These are phyloP conservation scores for Talaromyces sp. DNA, from an alignment of 2,329 filamentous ascomycete species.

Conservation along the genomic window DNA sequence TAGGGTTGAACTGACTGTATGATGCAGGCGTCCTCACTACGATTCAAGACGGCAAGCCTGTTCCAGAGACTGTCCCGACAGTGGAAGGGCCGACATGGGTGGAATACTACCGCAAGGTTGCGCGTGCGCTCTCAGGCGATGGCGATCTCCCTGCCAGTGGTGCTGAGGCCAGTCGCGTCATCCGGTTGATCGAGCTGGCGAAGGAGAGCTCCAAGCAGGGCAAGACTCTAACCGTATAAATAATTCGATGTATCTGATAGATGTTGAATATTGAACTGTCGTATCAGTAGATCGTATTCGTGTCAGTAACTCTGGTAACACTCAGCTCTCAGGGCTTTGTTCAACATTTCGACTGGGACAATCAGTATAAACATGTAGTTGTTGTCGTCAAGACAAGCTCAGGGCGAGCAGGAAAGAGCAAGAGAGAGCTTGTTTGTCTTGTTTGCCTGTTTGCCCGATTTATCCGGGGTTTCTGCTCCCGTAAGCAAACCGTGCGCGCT, in stretches of 20 bases:
- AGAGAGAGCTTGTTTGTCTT: background rate
- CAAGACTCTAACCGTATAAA: conserved; percentile 39
- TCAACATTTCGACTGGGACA: no score
- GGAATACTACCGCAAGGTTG: conserved; percentile 58
- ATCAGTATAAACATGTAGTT: no score
- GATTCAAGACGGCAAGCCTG: conserved; percentile 49
- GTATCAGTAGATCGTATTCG: no score
- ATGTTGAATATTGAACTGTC: background rate
- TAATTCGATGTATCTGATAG: background rate
- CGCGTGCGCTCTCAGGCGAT: conserved; percentile 49
- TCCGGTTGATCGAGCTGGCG: conserved; percentile 53
- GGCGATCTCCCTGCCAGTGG: conserved; percentile 51
- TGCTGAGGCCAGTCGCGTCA: conserved; percentile 49
- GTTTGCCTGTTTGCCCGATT: background rate
- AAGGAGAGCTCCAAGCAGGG: conserved; percentile 49
- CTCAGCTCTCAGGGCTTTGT: no score
- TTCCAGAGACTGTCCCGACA: conserved; percentile 50
- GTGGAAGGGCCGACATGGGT: conserved; percentile 61
- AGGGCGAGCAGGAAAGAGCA: background rate
- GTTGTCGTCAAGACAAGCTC: no score
- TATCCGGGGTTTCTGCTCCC: background rate
- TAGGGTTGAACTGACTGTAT: conserved; percentile 4
- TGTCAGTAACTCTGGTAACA: no score
- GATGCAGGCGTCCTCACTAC: conserved; percentile 46
- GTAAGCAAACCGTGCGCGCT: conserved; percentile 15